These are phyloP conservation scores for Iris macrosiphon DNA, from an alignment of 106 monocot species.

Conservation along the genomic window DNA sequence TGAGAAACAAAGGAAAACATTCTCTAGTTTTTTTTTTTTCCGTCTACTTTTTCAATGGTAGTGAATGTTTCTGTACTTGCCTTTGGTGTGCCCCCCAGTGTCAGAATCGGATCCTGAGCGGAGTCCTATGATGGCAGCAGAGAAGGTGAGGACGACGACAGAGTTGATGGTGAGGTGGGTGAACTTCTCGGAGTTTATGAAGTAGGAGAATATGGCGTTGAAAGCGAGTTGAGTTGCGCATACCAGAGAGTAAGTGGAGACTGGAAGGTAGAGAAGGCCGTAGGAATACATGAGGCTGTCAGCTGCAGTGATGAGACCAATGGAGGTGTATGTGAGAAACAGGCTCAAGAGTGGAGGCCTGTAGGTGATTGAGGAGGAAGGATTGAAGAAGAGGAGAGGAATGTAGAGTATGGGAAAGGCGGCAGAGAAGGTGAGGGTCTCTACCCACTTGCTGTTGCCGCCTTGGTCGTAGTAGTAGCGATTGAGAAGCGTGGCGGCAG, in stretches of 20 bases:
- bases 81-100: not conserved
- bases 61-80: no score
- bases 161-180: slow-evolving; percentile 9
- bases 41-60: no score
- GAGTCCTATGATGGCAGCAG: slow-evolving; percentile 2
- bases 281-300: slow-evolving; percentile 20
- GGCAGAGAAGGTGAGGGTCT: slow-evolving; percentile 16
- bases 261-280: slow-evolving; percentile 8
- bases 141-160: slow-evolving; percentile 8
- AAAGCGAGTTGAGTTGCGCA: slow-evolving; percentile 14
- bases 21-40: no score
- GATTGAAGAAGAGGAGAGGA: slow-evolving; percentile 1
- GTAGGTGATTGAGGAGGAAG: not conserved
- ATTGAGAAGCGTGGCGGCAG: slow-evolving; percentile 12
- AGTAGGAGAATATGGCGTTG: slow-evolving; percentile 16
- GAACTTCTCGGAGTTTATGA: slow-evolving; percentile 12
- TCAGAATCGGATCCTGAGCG: slow-evolving; percentile 5
- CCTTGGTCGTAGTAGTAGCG: slow-evolving; percentile 21
- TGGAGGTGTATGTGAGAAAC: not conserved
- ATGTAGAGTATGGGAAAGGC: slow-evolving; percentile 18
- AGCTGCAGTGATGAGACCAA: slow-evolving; percentile 7
- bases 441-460: slow-evolving; percentile 19
- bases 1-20: no score
- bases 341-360: not conserved
- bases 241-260: slow-evolving; percentile 9